Percentiles rank a stretch among this genome's conserved stretches.
Evolutionary conservation across 495 filamentous ascomycete species (phyloP).

Genomic region (Xylaria acuta): DNA sequence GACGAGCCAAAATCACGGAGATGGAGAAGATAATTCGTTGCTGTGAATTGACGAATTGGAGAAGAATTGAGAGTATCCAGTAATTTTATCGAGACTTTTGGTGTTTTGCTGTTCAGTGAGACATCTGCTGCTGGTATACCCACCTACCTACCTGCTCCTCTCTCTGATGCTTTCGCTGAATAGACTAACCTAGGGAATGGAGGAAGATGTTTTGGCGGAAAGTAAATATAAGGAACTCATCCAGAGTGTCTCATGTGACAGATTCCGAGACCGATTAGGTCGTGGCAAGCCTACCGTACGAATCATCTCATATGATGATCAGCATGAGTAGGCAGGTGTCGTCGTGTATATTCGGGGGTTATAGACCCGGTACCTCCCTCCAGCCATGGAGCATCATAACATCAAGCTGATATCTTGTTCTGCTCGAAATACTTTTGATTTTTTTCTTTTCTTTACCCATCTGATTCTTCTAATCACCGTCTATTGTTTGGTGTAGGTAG

Average conservation of each 20-base stretch:
- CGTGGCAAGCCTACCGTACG: background rate
- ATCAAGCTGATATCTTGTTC: background rate
- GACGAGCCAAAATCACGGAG: background rate
- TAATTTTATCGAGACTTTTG: background rate
- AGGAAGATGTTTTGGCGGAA: background rate
- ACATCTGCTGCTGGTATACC: background rate
- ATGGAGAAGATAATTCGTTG: background rate
- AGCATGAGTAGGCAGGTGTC: background rate
- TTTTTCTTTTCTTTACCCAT: constrained; percentile 27
- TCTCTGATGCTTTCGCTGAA: background rate
- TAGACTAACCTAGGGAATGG: background rate
- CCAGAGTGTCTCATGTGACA: background rate
- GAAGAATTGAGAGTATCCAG: background rate
- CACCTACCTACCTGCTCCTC: background rate
- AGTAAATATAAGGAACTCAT: too few relatives aligned
- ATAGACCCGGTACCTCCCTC: too few relatives aligned
- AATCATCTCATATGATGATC: background rate
- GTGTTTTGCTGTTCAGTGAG: too few relatives aligned
- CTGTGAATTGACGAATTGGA: background rate
- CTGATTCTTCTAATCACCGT: constrained; percentile 18
- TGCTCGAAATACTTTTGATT: constrained; percentile 22
- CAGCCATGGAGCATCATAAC: background rate
- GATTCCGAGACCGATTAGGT: background rate
- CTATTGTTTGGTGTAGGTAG: constrained; percentile 6
- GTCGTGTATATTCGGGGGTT: background rate